These are phyloP conservation scores for Colletotrichum cordylinicola DNA, from an alignment of 2,329 filamentous ascomycete species.

Conservation along the genomic window DNA sequence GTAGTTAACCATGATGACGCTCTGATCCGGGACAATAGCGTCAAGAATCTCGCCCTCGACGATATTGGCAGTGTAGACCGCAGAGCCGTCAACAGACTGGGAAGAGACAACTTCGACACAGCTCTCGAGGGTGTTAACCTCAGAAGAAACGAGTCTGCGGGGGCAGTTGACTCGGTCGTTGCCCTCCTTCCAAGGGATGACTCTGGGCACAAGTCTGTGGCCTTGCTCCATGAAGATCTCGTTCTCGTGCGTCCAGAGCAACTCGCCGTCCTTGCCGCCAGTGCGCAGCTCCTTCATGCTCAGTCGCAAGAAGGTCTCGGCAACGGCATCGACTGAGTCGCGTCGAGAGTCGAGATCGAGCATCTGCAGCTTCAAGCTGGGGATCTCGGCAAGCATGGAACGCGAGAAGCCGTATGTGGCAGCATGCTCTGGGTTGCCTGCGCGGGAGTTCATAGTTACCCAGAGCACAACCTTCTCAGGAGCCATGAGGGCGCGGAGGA, in stretches of 20 bases:
- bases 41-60: conserved; percentile 21
- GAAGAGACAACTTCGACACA: conserved; percentile 31
- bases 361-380: conserved; percentile 22
- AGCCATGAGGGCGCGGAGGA: conserved; percentile 23
- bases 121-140: conserved; percentile 37
- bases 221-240: conserved; percentile 40
- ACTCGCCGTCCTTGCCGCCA: neutral
- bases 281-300: neutral
- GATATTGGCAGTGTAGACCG: conserved; percentile 25
- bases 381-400: conserved; percentile 19
- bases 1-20: conserved; percentile 38
- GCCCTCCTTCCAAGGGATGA: conserved; percentile 41
- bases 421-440: conserved; percentile 24
- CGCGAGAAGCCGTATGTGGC: conserved; percentile 22
- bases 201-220: conserved; percentile 39
- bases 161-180: conserved; percentile 44
- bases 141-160: conserved; percentile 37
- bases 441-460: conserved; percentile 26
- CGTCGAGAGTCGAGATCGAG: conserved; percentile 19
- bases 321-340: neutral
- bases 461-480: conserved; percentile 25
- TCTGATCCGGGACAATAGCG: neutral
- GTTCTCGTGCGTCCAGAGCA: conserved; percentile 18
- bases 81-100: conserved; percentile 11
- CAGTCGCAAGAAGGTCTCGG: conserved; percentile 17